Evolutionary conservation across 2,329 filamentous ascomycete genomes (phyloP).

Genomic region (Fusarium solani-melongenae): DNA sequence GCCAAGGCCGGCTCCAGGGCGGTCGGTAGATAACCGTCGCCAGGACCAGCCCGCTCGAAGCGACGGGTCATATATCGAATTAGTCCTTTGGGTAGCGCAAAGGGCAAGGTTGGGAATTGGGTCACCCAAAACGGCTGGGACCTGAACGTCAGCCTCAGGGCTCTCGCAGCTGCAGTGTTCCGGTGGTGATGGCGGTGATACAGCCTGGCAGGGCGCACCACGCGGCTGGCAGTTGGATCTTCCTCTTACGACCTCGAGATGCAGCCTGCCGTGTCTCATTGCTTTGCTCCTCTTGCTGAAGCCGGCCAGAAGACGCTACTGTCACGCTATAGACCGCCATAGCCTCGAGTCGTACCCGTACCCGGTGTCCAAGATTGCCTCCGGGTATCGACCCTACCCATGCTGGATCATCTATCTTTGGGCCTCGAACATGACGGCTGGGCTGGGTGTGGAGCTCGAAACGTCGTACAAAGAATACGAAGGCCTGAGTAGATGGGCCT

Average conservation of each 20-base stretch:
- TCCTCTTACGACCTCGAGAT: constrained; percentile 9
- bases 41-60: not conserved
- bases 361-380: constrained; percentile 5
- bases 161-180: constrained; percentile 28
- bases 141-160: constrained; percentile 9
- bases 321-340: constrained; percentile 5
- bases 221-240: constrained; percentile 24
- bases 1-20: not conserved
- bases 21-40: not conserved
- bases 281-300: not conserved
- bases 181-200: constrained; percentile 6
- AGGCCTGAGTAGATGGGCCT: constrained; percentile 20
- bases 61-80: not conserved
- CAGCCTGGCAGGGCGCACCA: not conserved
- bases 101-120: not conserved
- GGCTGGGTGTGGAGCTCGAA: not conserved
- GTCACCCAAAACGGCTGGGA: not conserved
- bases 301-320: not conserved
- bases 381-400: constrained; percentile 7
- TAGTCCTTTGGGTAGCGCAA: not conserved
- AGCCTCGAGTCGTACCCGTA: not conserved
- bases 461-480: constrained; percentile 32
- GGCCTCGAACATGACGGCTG: not conserved
- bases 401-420: not conserved
- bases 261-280: constrained; percentile 18